Evolutionary conservation across 345 rosid genomes (phyloP).

Genomic region (Anacardium occidentale): DNA sequence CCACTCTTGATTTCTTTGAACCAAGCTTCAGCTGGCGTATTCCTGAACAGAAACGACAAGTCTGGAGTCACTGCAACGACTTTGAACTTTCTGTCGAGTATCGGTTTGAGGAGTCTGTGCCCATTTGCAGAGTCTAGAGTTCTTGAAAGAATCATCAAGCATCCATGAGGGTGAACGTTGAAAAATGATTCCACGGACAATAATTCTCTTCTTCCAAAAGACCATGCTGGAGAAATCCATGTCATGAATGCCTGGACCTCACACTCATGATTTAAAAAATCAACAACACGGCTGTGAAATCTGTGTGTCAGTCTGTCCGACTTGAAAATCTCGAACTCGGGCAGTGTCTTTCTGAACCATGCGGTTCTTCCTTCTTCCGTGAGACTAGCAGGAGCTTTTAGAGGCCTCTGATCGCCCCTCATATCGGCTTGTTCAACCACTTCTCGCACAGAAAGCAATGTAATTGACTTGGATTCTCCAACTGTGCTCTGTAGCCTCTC

Average conservation of each 20-base stretch:
- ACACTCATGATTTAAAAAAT: conserved; percentile 51
- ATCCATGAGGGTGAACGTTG: conserved; percentile 58
- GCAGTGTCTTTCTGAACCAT: conserved; percentile 50
- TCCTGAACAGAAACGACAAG: conserved; percentile 47
- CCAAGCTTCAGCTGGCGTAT: conserved; percentile 75
- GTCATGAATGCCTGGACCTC: conserved; percentile 72
- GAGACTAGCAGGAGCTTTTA: conserved; percentile 44
- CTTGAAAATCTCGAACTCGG: conserved; percentile 45
- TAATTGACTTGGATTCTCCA: conserved; percentile 21
- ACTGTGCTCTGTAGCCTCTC: conserved; percentile 22
- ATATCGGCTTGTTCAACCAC: conserved; percentile 16
- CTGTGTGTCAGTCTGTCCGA: conserved; percentile 41
- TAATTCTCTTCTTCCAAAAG: conserved; percentile 56
- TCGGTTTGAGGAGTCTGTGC: conserved; percentile 47
- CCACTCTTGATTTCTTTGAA: conserved; percentile 53
- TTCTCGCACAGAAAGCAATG: conserved; percentile 31
- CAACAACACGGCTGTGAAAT: conserved; percentile 50
- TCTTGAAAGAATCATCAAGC: conserved; percentile 68
- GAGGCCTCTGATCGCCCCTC: conserved; percentile 15
- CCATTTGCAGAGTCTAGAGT: conserved; percentile 63
- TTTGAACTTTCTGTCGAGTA: conserved; percentile 46
- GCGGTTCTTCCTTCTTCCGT: conserved; percentile 45
- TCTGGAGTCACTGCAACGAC: conserved; percentile 62
- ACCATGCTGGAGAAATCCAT: conserved; percentile 64
- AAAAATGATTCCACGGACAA: conserved; percentile 64